Conservation (phyloP, 805 yeast genomes). For the Wickerhamomyces silvicola region DNA sequence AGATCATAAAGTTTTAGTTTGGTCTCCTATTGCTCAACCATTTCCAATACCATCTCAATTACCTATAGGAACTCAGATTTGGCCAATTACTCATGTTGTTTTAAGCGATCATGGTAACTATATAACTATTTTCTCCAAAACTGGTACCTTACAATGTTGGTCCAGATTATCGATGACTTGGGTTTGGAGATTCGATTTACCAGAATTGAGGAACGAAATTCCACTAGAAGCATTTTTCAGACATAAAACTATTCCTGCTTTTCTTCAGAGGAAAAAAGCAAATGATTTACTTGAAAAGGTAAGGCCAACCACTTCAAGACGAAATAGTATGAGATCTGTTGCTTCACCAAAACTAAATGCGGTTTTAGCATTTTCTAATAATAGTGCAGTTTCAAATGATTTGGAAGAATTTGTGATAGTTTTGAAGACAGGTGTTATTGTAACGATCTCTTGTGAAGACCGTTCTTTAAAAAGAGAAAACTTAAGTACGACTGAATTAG, state of each 20-base stretch:
- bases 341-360: conserved; percentile 20
- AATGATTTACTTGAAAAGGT: conserved; percentile 13
- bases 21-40: conserved; percentile 60
- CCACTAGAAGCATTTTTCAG: conserved; percentile 59
- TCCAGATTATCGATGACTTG: conserved; percentile 48
- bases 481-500: conserved; percentile 30
- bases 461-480: conserved; percentile 34
- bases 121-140: conserved; percentile 47
- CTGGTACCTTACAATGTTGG: conserved; percentile 53
- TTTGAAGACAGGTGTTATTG: conserved; percentile 42
- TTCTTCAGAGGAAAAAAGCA: conserved; percentile 27
- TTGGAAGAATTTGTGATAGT: conserved; percentile 43
- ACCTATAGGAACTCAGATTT: conserved; percentile 36
- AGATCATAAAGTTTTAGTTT: conserved; percentile 63
- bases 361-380: conserved; percentile 17
- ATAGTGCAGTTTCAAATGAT: conserved; percentile 13
- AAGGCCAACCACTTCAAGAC: conserved; percentile 23
- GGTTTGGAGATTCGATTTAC: conserved; percentile 43
- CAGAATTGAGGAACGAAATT: conserved; percentile 28
- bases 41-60: conserved; percentile 39
- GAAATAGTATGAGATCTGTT: conserved; percentile 25
- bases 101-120: conserved; percentile 54
- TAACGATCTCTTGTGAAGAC: conserved; percentile 42
- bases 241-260: conserved; percentile 42
- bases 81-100: conserved; percentile 58